Percentiles rank a stretch among this genome's conserved stretches.
Conservation (phyloP, 1,284 basidiomycete genomes). For the Taiwanofungus camphoratus region DNA sequence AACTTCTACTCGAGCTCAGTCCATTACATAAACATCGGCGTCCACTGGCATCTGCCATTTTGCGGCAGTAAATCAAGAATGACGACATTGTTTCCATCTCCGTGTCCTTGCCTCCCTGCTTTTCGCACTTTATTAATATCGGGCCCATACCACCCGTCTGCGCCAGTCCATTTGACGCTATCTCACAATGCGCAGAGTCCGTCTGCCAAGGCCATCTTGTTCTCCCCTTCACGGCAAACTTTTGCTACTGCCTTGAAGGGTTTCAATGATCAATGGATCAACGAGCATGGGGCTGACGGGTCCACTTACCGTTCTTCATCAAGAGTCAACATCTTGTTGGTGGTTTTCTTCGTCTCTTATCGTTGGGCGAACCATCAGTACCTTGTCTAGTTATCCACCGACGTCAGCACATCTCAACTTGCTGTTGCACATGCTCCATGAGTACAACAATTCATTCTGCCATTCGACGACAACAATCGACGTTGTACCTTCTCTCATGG, state of each 20-base stretch:
- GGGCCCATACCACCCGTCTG: constrained; percentile 32
- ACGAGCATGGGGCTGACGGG: constrained; percentile 40
- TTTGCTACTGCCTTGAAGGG: constrained; percentile 38
- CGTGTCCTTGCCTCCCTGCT: constrained; percentile 24
- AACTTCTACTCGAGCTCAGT: too few relatives aligned
- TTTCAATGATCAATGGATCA: constrained; percentile 54
- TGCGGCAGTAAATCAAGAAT: constrained; percentile 9
- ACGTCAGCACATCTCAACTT: constrained; percentile 52
- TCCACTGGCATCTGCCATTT: too few relatives aligned
- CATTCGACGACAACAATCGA: constrained; percentile 37
- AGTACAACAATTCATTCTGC: constrained; percentile 26
- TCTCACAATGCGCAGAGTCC: constrained; percentile 36
- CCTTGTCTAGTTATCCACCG: constrained; percentile 54
- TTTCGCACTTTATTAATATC: constrained; percentile 30
- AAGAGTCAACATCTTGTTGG: constrained; percentile 52
- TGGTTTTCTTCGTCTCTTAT: constrained; percentile 15
- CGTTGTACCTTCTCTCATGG: constrained; percentile 44
- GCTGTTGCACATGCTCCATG: constrained; percentile 48
- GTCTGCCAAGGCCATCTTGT: constrained; percentile 37
- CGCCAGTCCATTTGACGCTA: constrained; percentile 38
- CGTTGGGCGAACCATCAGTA: constrained; percentile 12
- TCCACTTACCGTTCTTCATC: constrained; percentile 34
- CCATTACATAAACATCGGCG: too few relatives aligned
- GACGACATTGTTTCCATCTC: constrained; percentile 23
- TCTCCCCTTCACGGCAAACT: constrained; percentile 43